Conservation (phyloP, 192 early-diverging fungal genomes). For the Backusella liffmaniae region DNA sequence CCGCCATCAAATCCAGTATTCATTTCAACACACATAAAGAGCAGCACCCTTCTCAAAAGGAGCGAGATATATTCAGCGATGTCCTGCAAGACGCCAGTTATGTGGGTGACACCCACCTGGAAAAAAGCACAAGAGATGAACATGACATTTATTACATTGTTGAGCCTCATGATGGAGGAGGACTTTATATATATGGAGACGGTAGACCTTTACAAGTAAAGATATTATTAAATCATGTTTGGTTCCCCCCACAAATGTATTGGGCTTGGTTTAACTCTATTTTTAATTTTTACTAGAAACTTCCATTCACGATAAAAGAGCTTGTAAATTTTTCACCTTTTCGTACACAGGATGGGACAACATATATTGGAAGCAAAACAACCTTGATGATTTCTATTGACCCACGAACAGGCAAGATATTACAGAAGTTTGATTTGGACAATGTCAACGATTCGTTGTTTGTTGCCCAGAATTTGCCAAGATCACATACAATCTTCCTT, state of each 20-base stretch:
- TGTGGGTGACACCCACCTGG: not conserved
- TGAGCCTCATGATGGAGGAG: slow-evolving; percentile 70
- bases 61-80: slow-evolving; percentile 5
- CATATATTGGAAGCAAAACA: slow-evolving; percentile 67
- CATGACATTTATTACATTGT: slow-evolving; percentile 65
- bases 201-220: slow-evolving; percentile 57
- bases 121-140: slow-evolving; percentile 8
- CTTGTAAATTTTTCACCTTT: slow-evolving; percentile 63
- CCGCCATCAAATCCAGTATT: slow-evolving; percentile 39
- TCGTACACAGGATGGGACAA: slow-evolving; percentile 47
- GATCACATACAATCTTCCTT: slow-evolving; percentile 33
- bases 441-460: slow-evolving; percentile 21
- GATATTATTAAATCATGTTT: not conserved
- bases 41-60: not conserved
- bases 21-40: slow-evolving; percentile 29
- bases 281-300: slow-evolving; percentile 41
- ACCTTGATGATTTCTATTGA: slow-evolving; percentile 71
- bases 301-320: slow-evolving; percentile 68
- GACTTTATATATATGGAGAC: slow-evolving; percentile 58
- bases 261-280: not conserved
- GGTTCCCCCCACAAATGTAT: not conserved
- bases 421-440: slow-evolving; percentile 56
- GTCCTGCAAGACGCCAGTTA: not conserved
- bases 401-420: slow-evolving; percentile 59
- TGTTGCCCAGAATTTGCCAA: slow-evolving; percentile 27